A percentile compares a stretch with the other conserved stretches of the same genome.
Evolutionary conservation across 805 yeast species (phyloP).

Genomic region (Middelhovenomyces tepae): DNA sequence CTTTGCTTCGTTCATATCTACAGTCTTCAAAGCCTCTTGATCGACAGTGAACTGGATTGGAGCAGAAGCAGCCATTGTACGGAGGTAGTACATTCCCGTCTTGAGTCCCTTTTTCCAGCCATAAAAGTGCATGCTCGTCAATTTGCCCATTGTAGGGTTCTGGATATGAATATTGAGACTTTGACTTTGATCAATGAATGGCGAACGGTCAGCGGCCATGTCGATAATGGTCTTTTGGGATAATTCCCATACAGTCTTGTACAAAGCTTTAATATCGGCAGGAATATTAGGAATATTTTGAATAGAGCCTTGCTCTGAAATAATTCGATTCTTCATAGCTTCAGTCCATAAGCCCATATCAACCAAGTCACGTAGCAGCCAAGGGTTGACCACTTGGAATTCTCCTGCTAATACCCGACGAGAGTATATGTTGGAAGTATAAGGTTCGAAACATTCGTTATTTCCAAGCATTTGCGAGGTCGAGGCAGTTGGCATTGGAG

Average conservation of each 20-base stretch:
- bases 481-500: constrained; percentile 96
- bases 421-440: constrained; percentile 84
- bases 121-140: constrained; percentile 96
- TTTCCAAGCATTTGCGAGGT: constrained; percentile 92
- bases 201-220: constrained; percentile 73
- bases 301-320: constrained; percentile 76
- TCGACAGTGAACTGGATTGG: constrained; percentile 89
- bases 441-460: constrained; percentile 94
- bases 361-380: constrained; percentile 71
- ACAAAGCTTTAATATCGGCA: constrained; percentile 59
- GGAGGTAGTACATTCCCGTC: constrained; percentile 96
- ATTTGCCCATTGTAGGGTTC: constrained; percentile 91
- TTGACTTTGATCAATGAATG: constrained; percentile 81
- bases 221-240: constrained; percentile 79
- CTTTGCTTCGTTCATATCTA: constrained; percentile 8
- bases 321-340: constrained; percentile 65
- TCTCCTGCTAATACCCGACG: constrained; percentile 92
- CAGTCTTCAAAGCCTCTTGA: constrained; percentile 33
- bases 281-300: constrained; percentile 72
- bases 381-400: constrained; percentile 84
- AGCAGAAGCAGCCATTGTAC: constrained; percentile 95
- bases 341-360: constrained; percentile 78
- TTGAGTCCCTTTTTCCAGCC: constrained; percentile 98
- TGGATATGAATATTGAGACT: constrained; percentile 81
- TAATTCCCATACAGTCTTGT: constrained; percentile 95